Conservation (phyloP, 108 stramenopile genomes). For the Thalassiosira profunda region DNA sequence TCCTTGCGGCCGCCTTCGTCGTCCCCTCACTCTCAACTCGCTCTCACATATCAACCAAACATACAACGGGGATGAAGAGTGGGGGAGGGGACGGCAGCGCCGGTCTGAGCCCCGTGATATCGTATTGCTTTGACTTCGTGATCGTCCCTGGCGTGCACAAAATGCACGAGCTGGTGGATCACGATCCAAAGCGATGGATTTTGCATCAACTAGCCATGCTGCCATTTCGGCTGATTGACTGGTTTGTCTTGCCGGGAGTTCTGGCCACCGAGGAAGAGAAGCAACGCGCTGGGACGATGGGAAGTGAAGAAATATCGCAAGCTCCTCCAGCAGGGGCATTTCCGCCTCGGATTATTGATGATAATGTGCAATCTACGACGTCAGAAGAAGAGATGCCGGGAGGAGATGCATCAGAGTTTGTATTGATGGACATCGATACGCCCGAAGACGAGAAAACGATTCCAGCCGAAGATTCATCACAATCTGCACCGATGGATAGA, state of each 20-base stretch:
- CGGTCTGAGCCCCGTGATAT: constrained; percentile 32
- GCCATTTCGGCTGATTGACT: constrained; percentile 40
- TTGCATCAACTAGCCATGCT: constrained; percentile 16
- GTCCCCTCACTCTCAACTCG: constrained; percentile 35
- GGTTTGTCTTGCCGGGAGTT: constrained; percentile 48
- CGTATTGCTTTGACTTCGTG: constrained; percentile 40
- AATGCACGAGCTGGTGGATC: constrained; percentile 37
- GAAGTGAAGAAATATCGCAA: background rate
- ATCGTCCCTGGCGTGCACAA: constrained; percentile 48
- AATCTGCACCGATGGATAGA: too few species aligned
- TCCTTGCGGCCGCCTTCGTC: constrained; percentile 45
- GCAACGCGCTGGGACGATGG: background rate
- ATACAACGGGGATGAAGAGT: background rate
- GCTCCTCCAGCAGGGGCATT: background rate
- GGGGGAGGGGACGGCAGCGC: background rate
- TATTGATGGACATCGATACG: too few species aligned
- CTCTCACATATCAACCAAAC: too few species aligned
- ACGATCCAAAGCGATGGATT: constrained; percentile 40
- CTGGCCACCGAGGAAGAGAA: constrained; percentile 33
- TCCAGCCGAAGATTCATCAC: too few species aligned
- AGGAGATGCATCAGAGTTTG: too few species aligned
- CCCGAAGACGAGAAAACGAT: too few species aligned
- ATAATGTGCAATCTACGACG: too few species aligned
- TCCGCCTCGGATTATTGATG: constrained; percentile 1
- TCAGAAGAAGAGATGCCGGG: too few species aligned